A percentile compares a stretch with the other conserved stretches of the same genome.
These are phyloP conservation scores for Aspergillus pseudoterreus DNA, from an alignment of 2,329 filamentous ascomycete species.

Conservation along the genomic window DNA sequence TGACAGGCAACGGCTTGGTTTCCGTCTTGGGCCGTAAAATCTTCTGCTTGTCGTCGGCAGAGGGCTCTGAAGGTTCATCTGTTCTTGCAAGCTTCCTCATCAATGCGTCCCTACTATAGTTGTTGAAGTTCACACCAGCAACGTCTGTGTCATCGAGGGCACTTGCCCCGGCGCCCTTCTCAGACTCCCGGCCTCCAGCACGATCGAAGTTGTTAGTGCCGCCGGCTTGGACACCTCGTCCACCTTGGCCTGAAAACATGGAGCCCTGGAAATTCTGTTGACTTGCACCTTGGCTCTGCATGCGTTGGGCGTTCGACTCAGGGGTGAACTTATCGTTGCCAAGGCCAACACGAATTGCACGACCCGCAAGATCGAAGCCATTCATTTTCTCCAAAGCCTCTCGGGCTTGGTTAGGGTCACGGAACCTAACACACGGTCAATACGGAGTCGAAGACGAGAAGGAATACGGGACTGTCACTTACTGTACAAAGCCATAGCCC, in stretches of 20 bases:
- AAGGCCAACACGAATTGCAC: conserved; percentile 95
- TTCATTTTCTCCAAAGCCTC: conserved; percentile 99
- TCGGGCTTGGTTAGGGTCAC: conserved; percentile 83
- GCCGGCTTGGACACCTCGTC: conserved; percentile 77
- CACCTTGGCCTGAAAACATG: conserved; percentile 83
- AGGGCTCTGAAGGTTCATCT: conserved; percentile 67
- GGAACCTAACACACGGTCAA: conserved; percentile 59
- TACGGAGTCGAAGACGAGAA: not conserved
- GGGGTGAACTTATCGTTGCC: conserved; percentile 99
- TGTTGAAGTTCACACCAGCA: conserved; percentile 98
- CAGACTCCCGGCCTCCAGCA: conserved; percentile 80
- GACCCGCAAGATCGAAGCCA: conserved; percentile 94
- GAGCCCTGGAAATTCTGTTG: conserved; percentile 78
- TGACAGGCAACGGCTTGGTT: conserved; percentile 72
- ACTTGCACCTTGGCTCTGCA: conserved; percentile 69
- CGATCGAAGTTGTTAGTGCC: conserved; percentile 78
- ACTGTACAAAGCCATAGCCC: conserved; percentile 99
- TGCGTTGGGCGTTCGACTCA: conserved; percentile 92
- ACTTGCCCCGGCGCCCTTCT: conserved; percentile 84
- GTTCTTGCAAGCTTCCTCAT: conserved; percentile 98
- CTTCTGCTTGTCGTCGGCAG: conserved; percentile 64
- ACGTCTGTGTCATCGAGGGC: conserved; percentile 97
- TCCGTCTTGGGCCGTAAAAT: conserved; percentile 75
- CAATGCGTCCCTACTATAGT: conserved; percentile 95
- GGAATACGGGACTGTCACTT: conserved; percentile 42